Evolutionary conservation across 164 flowering plant genomes (phyloP), one percentile per base, ranked within the genome.

Genomic region (Platanus orientalis): DNA sequence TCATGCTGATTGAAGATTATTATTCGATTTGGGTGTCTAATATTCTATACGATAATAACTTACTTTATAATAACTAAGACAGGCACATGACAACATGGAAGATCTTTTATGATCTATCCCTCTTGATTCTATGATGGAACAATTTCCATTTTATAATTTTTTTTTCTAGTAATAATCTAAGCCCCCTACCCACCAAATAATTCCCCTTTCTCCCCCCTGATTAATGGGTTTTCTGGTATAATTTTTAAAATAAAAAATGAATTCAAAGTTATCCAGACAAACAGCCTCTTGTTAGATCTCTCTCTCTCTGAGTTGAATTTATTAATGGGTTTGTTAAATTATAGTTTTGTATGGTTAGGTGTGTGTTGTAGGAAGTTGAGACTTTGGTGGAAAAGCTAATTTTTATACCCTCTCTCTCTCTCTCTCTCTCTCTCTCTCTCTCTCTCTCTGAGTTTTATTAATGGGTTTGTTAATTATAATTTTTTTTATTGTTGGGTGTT

Each of bases 331-430:
- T 34, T 5, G 10, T 34, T 34, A 34, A 34, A 34, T 34, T 10
- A 34, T n/a, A n/a, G n/a, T n/a, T n/a, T n/a, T n/a, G 6, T 7
- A 29, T 29, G 44, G 26, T 62, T 13, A 58, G 17, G n/a, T n/a
- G n/a, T n/a, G 16, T 49, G 25, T 57, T 57, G 72, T 82, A 94
- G 97, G 96, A 86, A 63, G 82, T 94, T 39, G 96, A 88, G 23
- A 71, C 66, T 23, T 59, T 94, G 74, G 44, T 94, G 72, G 79
- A 76, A 60, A 71, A 78, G 62, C 64, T 94, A n/a, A n/a, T n/a
- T n/a, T n/a, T n/a, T n/a, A n/a, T n/a, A n/a, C n/a, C n/a, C n/a
- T n/a, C n/a, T n/a, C n/a, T n/a, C n/a, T n/a, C 42, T 7, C 42
- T 2, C 7, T 7, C 42, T 36, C 42, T 36, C 42, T 12, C 36